Base-by-base conservation (phyloP, 768 basidiomycete species). In the Leccinum subtestaceum region DNA sequence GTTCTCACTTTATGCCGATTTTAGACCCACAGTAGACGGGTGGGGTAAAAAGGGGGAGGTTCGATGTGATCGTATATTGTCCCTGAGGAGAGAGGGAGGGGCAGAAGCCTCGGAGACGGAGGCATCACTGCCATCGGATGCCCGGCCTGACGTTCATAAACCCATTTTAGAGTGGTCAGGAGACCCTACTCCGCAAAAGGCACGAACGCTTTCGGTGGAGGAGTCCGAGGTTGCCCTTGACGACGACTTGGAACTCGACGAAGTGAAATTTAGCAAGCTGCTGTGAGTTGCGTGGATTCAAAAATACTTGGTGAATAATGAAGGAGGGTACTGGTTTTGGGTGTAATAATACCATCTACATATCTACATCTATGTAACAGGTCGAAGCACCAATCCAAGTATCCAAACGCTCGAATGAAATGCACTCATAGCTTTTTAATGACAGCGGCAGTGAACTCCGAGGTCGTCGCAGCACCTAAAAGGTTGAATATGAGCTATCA, bases 381-480 rank as follows among this genome's bases (percentile, higher is more conserved):
- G 49, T 56, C 61, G 38, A 61, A 55, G 45, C 48, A 47, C 45
- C 45, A 38, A 51, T 50, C 38, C 38, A 48, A 46, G 45, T 49
- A 36, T 25, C 52, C 29, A 31, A 13, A 25, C 19, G 12, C 10
- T 38, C 13, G 46, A 11, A 60, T 31, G 50, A 4, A 17, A 56
- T 38, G 21, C 7, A 38, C 59, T 73, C 75, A 85, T 67, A 93
- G 77, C 73, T 87, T 88, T 75, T 89, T 84, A 77, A 98, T 94
- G 72, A 99, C 82, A 48, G 91, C 95, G 51, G 87, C 80, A 40
- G 97, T 99, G 78, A 99, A 94, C 69, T 98, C 96, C 29, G 91
- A 93, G 58, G 96, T 99, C 29, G 90, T 91, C 48, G 93, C 84
- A 62, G 88, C 86, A 57, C 95, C 93, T 92, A 60, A 23, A 57